Evolutionary conservation across 257 asterid genomes (phyloP), one percentile per base, ranked within the genome.

Genomic region (Craterostigma plantagineum): DNA sequence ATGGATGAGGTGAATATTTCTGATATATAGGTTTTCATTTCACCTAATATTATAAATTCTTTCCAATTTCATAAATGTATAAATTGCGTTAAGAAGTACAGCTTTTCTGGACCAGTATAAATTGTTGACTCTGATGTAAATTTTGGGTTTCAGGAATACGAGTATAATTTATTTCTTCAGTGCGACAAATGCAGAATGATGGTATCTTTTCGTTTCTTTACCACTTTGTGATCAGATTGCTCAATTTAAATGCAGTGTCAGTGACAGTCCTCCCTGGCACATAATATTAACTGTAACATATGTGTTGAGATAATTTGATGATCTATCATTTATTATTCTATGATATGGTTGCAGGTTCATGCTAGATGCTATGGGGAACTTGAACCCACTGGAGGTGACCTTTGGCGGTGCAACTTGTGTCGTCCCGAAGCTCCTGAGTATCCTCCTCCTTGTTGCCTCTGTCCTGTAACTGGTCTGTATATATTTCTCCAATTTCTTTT

Each of bases 161-260:
- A 79, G 92, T 77, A 73, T 50, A 79, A 90, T 66, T 64, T 83
- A 66, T 90, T 90, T 69, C 76, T 90, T 72, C 99, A 90, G 87
- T 90, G 99, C 58, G 99, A 90, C 68, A 90, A 90, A 66, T 90
- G 99, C 77, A 68, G 99, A 66, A 90, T 90, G 75, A 90, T 90
- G 99, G 99, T 90, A 71, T 61, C 64, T 59, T 56, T 45, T 8
- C n/a, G 11, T 18, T n/a, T 23, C 3, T 11, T 9, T 45, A 11
- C 30, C 30, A 2, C 30, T 23, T 23, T 6, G 6, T 23, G 30
- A 23, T 23, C 30, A 23, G 30, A 23, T 23, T 23, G 30, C 6
- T 23, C n/a, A n/a, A n/a, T n/a, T n/a, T n/a, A n/a, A n/a, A n/a
- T n/a, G n/a, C n/a, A n/a, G n/a, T n/a, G n/a, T n/a, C n/a, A n/a